Evolutionary conservation across 2,329 filamentous ascomycete genomes (phyloP).

Genomic region (Epichloe coenophiala): DNA sequence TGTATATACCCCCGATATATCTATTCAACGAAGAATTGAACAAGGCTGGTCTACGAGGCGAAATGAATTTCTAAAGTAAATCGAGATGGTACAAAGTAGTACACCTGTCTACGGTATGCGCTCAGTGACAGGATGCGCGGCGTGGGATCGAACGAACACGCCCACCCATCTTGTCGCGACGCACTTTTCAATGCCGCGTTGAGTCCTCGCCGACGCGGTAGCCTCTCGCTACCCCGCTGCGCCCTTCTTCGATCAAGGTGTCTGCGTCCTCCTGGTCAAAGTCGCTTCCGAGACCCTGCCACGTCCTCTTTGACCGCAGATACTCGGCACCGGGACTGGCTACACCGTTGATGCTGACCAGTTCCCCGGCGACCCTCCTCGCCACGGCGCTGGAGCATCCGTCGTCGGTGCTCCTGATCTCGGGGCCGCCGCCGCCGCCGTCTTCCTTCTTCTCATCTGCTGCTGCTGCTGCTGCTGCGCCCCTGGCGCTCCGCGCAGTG

Average conservation of each 20-base stretch:
- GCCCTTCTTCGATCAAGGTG: constrained; percentile 68
- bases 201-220: constrained; percentile 59
- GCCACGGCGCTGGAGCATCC: constrained; percentile 30
- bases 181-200: constrained; percentile 16
- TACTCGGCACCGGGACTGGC: constrained; percentile 88
- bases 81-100: too few species aligned
- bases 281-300: constrained; percentile 85
- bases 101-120: too few species aligned
- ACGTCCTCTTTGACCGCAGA: constrained; percentile 68
- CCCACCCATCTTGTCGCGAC: too few species aligned
- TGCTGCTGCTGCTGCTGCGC: too few species aligned
- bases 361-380: constrained; percentile 43
- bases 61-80: too few species aligned
- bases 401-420: not conserved
- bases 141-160: too few species aligned
- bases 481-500: constrained; percentile 18
- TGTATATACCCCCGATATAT: too few species aligned
- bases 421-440: not conserved
- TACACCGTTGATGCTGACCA: constrained; percentile 72
- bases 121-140: too few species aligned
- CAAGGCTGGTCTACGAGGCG: too few species aligned
- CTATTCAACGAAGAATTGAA: too few species aligned
- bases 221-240: constrained; percentile 76
- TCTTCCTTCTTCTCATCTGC: constrained; percentile 7
- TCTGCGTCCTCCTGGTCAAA: constrained; percentile 45